Evolutionary conservation across 2,329 filamentous ascomycete genomes (phyloP).

Genomic region (Apiospora arundinis): DNA sequence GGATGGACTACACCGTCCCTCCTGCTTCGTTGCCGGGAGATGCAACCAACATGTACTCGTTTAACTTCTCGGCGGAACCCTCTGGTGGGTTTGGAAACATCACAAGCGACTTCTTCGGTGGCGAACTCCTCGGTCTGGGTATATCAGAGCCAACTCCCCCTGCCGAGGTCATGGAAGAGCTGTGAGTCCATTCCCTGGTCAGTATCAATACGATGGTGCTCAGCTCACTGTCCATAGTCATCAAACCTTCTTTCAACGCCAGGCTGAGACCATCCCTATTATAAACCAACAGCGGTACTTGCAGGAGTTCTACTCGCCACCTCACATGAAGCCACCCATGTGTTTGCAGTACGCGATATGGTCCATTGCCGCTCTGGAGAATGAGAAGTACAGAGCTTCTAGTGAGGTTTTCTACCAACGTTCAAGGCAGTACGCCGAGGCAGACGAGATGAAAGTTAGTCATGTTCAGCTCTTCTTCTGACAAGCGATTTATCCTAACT

Average conservation of each 20-base stretch:
- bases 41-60: not conserved
- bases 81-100: slow-evolving; percentile 1
- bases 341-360: slow-evolving; percentile 90
- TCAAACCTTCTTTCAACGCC: slow-evolving; percentile 75
- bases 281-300: slow-evolving; percentile 80
- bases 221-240: slow-evolving; percentile 50
- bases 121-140: slow-evolving; percentile 77
- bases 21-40: not conserved
- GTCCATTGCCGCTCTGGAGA: slow-evolving; percentile 80
- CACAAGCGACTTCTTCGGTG: slow-evolving; percentile 41
- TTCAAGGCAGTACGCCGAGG: slow-evolving; percentile 81
- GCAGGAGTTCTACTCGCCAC: slow-evolving; percentile 73
- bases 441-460: slow-evolving; percentile 81
- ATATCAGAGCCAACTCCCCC: slow-evolving; percentile 82
- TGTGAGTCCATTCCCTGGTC: slow-evolving; percentile 59
- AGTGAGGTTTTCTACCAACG: slow-evolving; percentile 83
- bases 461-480: not conserved
- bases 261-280: slow-evolving; percentile 76
- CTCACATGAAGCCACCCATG: slow-evolving; percentile 80
- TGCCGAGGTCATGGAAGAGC: slow-evolving; percentile 79
- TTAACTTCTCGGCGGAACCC: not conserved
- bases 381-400: slow-evolving; percentile 57
- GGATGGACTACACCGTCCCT: slow-evolving; percentile 34
- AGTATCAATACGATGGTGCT: slow-evolving; percentile 27
- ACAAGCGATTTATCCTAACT: not conserved